phyloP scores from a whole-genome alignment of 306 rosid genomes.

The Dalbergia cochinchinensis region DNA sequence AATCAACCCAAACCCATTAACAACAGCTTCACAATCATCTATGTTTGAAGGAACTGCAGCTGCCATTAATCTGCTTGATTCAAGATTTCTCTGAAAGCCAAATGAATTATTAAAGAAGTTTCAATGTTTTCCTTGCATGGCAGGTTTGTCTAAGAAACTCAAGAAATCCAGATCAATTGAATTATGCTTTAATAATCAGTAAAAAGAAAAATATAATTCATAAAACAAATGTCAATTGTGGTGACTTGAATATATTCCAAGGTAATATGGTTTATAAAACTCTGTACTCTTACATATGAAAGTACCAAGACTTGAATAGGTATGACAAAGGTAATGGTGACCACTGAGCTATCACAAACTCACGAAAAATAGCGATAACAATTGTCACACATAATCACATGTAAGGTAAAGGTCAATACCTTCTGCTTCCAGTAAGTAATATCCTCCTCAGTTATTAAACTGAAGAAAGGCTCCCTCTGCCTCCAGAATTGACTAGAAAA shows the following conservation, averaged over 20 bases:
- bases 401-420: slow-evolving; percentile 57
- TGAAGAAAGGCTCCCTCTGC: slow-evolving; percentile 86
- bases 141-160: slow-evolving; percentile 30
- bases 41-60: slow-evolving; percentile 58
- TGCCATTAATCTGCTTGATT: slow-evolving; percentile 53
- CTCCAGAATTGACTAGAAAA: slow-evolving; percentile 81
- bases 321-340: slow-evolving; percentile 17
- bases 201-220: no score
- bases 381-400: background rate
- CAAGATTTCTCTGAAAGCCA: slow-evolving; percentile 68
- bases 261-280: background rate
- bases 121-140: slow-evolving; percentile 10
- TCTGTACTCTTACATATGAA: slow-evolving; percentile 12
- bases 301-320: background rate
- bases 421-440: slow-evolving; percentile 77
- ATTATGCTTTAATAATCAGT: slow-evolving; percentile 29
- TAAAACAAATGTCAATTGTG: background rate
- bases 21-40: slow-evolving; percentile 55
- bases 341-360: slow-evolving; percentile 12
- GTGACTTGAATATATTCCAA: no score
- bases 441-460: slow-evolving; percentile 76
- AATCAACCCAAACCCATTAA: slow-evolving; percentile 61
- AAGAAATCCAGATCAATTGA: background rate
- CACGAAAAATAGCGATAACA: background rate
- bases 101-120: slow-evolving; percentile 42